Conservation (phyloP, 1,284 basidiomycete genomes). For the Peniophora sp. region DNA sequence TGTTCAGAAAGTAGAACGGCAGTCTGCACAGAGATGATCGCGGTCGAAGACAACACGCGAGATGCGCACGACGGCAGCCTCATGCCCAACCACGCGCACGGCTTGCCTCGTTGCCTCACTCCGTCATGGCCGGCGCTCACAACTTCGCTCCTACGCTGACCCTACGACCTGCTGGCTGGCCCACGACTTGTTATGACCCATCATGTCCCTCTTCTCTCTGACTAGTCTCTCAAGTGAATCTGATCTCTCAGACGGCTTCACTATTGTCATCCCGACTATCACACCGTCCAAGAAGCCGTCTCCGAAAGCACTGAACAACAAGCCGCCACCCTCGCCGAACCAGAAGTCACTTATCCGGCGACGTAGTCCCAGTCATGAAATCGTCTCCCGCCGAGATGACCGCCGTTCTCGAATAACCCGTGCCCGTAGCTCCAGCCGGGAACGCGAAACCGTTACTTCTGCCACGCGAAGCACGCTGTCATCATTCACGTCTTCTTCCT, state of each 20-base stretch:
- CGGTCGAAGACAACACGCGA: too few species aligned
- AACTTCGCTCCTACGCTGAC: too few species aligned
- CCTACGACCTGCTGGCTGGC: too few species aligned
- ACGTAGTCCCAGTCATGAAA: background rate
- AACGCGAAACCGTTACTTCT: background rate
- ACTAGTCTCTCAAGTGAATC: slow-evolving; percentile 13
- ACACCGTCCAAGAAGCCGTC: background rate
- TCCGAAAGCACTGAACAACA: background rate
- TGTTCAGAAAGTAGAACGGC: too few species aligned
- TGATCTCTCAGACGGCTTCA: slow-evolving; percentile 3
- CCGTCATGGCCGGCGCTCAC: too few species aligned
- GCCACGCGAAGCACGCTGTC: background rate
- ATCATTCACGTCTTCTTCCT: background rate
- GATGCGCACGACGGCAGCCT: too few species aligned
- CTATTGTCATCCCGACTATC: background rate
- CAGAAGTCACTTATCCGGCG: background rate
- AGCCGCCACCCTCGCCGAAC: background rate
- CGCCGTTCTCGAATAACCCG: background rate
- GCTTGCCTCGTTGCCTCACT: too few species aligned
- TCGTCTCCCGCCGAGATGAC: background rate
- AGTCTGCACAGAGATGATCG: too few species aligned
- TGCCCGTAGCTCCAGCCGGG: background rate
- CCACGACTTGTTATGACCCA: too few species aligned
- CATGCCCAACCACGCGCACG: too few species aligned
- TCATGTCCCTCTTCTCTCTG: slow-evolving; percentile 13